Percentiles rank a stretch among this genome's conserved stretches.
phyloP scores from a whole-genome alignment of 768 basidiomycete species.

The Hebeloma cylindrosporum region DNA sequence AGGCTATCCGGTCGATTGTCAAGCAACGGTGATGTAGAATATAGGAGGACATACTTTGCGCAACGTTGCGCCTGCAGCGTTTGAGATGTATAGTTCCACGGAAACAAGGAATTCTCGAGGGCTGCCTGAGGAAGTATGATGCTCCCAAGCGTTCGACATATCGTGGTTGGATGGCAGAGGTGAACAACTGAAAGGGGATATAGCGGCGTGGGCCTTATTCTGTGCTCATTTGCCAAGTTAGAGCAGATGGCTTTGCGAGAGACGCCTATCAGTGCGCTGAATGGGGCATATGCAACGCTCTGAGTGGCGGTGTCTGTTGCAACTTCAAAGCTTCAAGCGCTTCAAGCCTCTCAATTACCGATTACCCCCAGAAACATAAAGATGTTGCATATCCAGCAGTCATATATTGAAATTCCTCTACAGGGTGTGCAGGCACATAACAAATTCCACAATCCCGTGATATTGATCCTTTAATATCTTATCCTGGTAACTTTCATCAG shows the following conservation, averaged over 20 bases:
- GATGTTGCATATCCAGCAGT: not conserved
- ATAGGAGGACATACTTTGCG: slow-evolving; percentile 53
- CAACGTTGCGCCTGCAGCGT: slow-evolving; percentile 45
- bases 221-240: slow-evolving; percentile 20
- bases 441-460: not conserved
- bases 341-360: slow-evolving; percentile 11
- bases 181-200: slow-evolving; percentile 6
- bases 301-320: slow-evolving; percentile 10
- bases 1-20: slow-evolving; percentile 33
- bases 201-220: slow-evolving; percentile 13
- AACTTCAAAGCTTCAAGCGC: not conserved
- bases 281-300: slow-evolving; percentile 10
- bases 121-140: slow-evolving; percentile 19
- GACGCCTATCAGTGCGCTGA: slow-evolving; percentile 8
- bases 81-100: slow-evolving; percentile 62
- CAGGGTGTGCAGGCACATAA: not conserved
- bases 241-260: slow-evolving; percentile 11
- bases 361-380: not conserved
- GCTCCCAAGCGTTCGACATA: slow-evolving; percentile 38
- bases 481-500: not conserved
- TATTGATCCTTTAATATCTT: not conserved
- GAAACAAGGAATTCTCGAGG: slow-evolving; percentile 57
- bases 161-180: slow-evolving; percentile 14
- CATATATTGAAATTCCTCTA: not conserved
- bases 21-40: not conserved